phyloP scores from a whole-genome alignment of 768 basidiomycete species.

The Gloeophyllum trabeum region DNA sequence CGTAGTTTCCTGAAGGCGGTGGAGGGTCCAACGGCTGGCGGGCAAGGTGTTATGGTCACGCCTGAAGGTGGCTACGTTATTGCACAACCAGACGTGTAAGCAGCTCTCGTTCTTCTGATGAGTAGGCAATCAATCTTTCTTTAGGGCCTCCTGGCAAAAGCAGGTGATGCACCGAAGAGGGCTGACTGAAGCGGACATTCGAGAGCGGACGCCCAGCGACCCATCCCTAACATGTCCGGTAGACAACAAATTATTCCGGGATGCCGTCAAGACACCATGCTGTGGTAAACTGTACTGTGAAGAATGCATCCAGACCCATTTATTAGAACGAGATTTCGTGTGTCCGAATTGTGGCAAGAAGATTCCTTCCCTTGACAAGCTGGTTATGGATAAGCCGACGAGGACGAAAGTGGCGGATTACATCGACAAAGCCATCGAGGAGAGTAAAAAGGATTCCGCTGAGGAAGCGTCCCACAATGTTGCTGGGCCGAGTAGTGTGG shows the following conservation, averaged over 20 bases:
- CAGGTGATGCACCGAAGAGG: slow-evolving; percentile 73
- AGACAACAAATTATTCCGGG: slow-evolving; percentile 87
- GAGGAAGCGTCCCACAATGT: not conserved
- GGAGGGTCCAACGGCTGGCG: slow-evolving; percentile 61
- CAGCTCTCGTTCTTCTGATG: not conserved
- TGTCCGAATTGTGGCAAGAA: slow-evolving; percentile 88
- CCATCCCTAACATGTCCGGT: slow-evolving; percentile 75
- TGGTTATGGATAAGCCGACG: slow-evolving; percentile 68
- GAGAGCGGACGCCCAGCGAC: slow-evolving; percentile 76
- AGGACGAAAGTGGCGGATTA: slow-evolving; percentile 73
- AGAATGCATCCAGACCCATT: slow-evolving; percentile 91
- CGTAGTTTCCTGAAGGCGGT: slow-evolving; percentile 95
- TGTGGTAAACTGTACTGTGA: slow-evolving; percentile 90
- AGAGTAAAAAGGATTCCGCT: slow-evolving; percentile 49
- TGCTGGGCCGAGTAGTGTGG: too few species aligned
- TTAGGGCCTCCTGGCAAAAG: slow-evolving; percentile 92
- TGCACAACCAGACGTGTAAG: slow-evolving; percentile 92
- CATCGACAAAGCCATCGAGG: slow-evolving; percentile 72
- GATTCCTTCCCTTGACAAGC: slow-evolving; percentile 81
- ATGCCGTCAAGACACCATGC: slow-evolving; percentile 93
- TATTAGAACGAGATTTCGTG: slow-evolving; percentile 90
- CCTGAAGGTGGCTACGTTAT: slow-evolving; percentile 98
- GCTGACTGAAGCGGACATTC: slow-evolving; percentile 80
- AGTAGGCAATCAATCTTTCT: not conserved
- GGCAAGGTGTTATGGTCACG: slow-evolving; percentile 94